Evolutionary conservation across 441 rosid genomes (phyloP).

Genomic region (Codiaeum variegatum): DNA sequence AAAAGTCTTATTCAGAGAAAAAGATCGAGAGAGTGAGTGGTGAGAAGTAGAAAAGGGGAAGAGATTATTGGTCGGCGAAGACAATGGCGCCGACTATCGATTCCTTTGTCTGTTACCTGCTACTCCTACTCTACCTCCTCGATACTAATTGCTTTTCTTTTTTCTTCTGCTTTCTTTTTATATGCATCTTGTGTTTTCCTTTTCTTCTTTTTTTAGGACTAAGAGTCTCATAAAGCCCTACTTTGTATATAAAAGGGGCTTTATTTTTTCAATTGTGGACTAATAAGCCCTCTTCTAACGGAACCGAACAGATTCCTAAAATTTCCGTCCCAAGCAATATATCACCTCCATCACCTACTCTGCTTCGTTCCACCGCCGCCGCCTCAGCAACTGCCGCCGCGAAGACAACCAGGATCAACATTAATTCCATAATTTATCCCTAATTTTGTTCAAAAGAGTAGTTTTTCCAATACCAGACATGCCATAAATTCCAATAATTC

Average conservation of each 20-base stretch:
- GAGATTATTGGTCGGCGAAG: constrained; percentile 65
- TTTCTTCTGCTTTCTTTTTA: background rate
- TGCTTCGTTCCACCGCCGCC: no score
- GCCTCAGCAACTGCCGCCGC: no score
- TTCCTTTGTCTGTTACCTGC: constrained; percentile 33
- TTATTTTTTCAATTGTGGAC: no score
- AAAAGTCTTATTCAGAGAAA: background rate
- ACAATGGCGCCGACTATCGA: constrained; percentile 70
- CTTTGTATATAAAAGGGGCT: no score
- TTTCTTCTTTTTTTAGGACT: background rate
- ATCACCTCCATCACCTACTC: no score
- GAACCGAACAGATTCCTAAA: no score
- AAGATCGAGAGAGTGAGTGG: constrained; percentile 13
- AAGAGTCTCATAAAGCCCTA: no score
- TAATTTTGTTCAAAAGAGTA: background rate
- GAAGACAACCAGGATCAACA: no score
- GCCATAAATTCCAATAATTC: constrained; percentile 3
- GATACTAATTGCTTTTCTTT: background rate
- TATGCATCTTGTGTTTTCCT: no score
- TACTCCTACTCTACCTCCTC: background rate
- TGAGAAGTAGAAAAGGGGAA: constrained; percentile 16
- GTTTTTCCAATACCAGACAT: background rate
- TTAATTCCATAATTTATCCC: background rate
- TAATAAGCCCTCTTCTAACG: no score
- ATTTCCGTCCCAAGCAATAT: no score